These are phyloP conservation scores for Salix suchowensis DNA, from an alignment of 345 rosid genomes.

Conservation along the genomic window DNA sequence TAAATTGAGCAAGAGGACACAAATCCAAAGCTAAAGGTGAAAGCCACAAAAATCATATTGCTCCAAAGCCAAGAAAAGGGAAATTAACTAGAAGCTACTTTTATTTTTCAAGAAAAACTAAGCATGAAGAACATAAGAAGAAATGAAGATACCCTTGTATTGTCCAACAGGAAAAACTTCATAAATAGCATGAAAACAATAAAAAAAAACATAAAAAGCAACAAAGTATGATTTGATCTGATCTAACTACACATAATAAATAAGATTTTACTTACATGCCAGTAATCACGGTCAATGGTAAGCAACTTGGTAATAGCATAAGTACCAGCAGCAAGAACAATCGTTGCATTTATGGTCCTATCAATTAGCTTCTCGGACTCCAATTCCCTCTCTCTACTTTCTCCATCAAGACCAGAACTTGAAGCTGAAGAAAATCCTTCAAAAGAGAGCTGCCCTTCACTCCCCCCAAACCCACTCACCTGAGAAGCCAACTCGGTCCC, in stretches of 20 bases:
- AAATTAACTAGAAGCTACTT: background rate
- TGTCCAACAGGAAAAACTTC: background rate
- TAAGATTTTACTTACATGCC: slow-evolving; percentile 58
- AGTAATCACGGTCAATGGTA: slow-evolving; percentile 80
- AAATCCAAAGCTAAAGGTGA: background rate
- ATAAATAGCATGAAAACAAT: background rate
- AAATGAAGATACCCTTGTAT: background rate
- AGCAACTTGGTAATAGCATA: slow-evolving; percentile 80
- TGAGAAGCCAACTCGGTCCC: slow-evolving; percentile 43
- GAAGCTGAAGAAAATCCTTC: slow-evolving; percentile 70
- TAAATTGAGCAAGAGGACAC: background rate
- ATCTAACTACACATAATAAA: background rate
- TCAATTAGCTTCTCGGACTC: slow-evolving; percentile 54
- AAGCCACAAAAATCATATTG: background rate
- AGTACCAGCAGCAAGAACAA: slow-evolving; percentile 80
- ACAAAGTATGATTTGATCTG: background rate
- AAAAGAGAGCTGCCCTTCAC: slow-evolving; percentile 59
- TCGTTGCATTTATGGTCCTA: slow-evolving; percentile 65
- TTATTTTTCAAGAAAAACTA: background rate
- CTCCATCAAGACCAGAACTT: slow-evolving; percentile 17
- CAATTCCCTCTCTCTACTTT: slow-evolving; percentile 25
- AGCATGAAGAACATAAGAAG: background rate
- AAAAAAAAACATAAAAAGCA: background rate
- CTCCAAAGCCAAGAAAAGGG: background rate
- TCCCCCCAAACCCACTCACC: slow-evolving; percentile 56